These are phyloP conservation scores for Mediolabrus comicus DNA, from an alignment of 108 stramenopile genomes.

Conservation along the genomic window DNA sequence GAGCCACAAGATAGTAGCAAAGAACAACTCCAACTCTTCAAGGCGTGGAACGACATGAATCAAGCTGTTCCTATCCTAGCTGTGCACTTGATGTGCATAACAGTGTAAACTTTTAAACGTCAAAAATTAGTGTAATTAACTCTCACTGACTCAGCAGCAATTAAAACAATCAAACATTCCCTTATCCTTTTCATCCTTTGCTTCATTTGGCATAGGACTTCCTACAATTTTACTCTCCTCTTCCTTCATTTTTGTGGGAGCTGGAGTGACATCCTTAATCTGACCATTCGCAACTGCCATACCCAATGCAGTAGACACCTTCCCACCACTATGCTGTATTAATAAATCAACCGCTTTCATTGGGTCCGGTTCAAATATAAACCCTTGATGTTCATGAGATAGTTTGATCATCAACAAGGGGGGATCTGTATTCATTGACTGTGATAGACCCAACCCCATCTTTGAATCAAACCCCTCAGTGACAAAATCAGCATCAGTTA, in stretches of 20 bases:
- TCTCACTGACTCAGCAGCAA: neutral
- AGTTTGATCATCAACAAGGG: slow-evolving; percentile 46
- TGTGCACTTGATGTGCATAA: too few species aligned
- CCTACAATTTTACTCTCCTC: neutral
- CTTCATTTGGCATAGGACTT: neutral
- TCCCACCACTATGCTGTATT: slow-evolving; percentile 68
- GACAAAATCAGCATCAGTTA: slow-evolving; percentile 62
- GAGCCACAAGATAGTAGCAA: neutral
- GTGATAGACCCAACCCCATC: slow-evolving; percentile 2
- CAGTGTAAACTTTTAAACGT: too few species aligned
- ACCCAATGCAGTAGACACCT: slow-evolving; percentile 56
- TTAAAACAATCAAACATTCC: slow-evolving; percentile 12
- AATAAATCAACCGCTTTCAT: slow-evolving; percentile 42
- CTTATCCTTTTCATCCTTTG: neutral
- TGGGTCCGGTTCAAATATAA: slow-evolving; percentile 66
- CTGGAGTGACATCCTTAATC: slow-evolving; percentile 3
- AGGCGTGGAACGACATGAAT: too few species aligned
- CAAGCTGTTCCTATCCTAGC: too few species aligned
- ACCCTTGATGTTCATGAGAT: slow-evolving; percentile 82
- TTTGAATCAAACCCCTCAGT: neutral
- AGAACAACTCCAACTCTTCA: too few species aligned
- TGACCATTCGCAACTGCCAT: slow-evolving; percentile 48
- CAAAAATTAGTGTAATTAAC: neutral
- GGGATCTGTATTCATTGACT: slow-evolving; percentile 20
- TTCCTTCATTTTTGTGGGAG: too few species aligned